Evolutionary conservation across 1,284 basidiomycete species (phyloP).

Genomic region (Singerocomus inundabilis): DNA sequence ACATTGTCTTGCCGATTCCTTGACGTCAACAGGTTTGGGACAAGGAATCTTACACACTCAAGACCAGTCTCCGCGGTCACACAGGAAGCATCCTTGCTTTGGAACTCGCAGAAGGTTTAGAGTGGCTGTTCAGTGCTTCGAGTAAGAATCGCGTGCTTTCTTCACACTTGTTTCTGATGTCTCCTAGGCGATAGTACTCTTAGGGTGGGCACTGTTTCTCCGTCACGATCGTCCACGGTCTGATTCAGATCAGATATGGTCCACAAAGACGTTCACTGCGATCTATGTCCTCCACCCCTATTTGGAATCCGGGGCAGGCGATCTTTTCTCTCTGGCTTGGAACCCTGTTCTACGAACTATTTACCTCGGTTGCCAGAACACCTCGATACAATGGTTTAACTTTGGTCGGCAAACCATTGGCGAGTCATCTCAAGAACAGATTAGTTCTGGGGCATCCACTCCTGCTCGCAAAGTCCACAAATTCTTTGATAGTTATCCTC

Average conservation of each 20-base stretch:
- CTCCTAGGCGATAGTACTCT: constrained; percentile 78
- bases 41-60: constrained; percentile 64
- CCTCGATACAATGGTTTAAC: constrained; percentile 82
- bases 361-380: constrained; percentile 90
- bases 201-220: constrained; percentile 47
- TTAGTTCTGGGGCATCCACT: constrained; percentile 46
- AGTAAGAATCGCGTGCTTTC: constrained; percentile 41
- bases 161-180: constrained; percentile 7
- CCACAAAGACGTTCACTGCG: constrained; percentile 64
- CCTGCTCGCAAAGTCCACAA: constrained; percentile 64
- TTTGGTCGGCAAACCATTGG: constrained; percentile 41
- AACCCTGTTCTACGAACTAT: constrained; percentile 67
- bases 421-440: constrained; percentile 21
- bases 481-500: constrained; percentile 81
- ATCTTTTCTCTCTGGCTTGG: constrained; percentile 89
- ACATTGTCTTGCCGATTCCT: constrained; percentile 1
- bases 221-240: neutral
- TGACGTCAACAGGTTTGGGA: constrained; percentile 71
- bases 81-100: constrained; percentile 84
- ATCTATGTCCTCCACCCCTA: constrained; percentile 84
- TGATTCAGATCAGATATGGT: constrained; percentile 70
- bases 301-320: constrained; percentile 82
- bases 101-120: constrained; percentile 70
- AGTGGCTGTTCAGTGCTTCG: constrained; percentile 86
- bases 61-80: constrained; percentile 80